These are phyloP conservation scores for Neoboletus magnificus DNA, from an alignment of 768 basidiomycete genomes.

Conservation along the genomic window DNA sequence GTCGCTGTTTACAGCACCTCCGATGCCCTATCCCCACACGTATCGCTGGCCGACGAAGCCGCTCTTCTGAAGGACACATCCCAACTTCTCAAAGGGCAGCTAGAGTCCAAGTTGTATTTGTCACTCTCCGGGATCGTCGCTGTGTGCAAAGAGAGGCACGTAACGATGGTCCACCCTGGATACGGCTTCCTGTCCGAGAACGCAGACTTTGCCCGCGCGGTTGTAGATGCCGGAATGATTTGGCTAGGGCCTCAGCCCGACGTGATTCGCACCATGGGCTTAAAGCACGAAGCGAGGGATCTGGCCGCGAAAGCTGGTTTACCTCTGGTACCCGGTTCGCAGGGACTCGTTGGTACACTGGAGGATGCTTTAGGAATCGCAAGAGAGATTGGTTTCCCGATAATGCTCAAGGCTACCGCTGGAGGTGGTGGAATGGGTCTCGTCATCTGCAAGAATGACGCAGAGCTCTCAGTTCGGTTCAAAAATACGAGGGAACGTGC, in stretches of 20 bases:
- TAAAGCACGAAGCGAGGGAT: constrained; percentile 56
- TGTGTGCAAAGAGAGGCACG: constrained; percentile 39
- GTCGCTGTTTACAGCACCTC: constrained; percentile 58
- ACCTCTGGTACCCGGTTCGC: constrained; percentile 55
- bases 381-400: constrained; percentile 48
- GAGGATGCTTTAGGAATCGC: constrained; percentile 44
- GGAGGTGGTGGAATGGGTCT: constrained; percentile 73
- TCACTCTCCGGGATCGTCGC: constrained; percentile 36
- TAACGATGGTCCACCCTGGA: constrained; percentile 58
- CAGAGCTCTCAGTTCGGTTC: constrained; percentile 38
- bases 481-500: constrained; percentile 39
- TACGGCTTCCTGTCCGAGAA: constrained; percentile 70
- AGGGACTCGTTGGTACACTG: constrained; percentile 40
- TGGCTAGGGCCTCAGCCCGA: constrained; percentile 57
- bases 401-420: constrained; percentile 65
- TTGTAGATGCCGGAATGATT: constrained; percentile 47
- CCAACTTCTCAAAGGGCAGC: constrained; percentile 1
- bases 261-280: constrained; percentile 52
- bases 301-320: constrained; percentile 48
- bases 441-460: constrained; percentile 45
- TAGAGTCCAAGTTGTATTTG: constrained; percentile 47
- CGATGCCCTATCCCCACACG: constrained; percentile 58
- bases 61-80: constrained; percentile 32
- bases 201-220: constrained; percentile 46
- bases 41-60: constrained; percentile 51